Conservation (phyloP, 1,284 basidiomycete genomes). For the Thelephora terrestris region DNA sequence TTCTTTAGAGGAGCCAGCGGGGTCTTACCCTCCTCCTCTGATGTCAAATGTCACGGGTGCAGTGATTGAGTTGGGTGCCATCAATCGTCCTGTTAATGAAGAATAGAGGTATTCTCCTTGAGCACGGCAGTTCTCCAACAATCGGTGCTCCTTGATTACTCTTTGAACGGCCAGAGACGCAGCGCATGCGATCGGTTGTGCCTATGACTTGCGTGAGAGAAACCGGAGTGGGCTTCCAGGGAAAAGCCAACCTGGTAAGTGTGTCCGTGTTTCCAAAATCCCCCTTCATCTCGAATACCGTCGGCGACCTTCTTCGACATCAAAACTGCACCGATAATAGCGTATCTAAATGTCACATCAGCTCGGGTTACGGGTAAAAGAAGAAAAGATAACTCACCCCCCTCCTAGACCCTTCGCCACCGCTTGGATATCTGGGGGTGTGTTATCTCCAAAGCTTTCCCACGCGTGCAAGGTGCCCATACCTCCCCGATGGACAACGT, state of each 20-base stretch:
- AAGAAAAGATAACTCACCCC: constrained; percentile 38
- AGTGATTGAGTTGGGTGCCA: constrained; percentile 41
- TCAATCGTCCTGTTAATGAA: constrained; percentile 46
- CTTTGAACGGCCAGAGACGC: constrained; percentile 73
- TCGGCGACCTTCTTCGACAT: constrained; percentile 63
- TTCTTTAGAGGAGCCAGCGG: neutral
- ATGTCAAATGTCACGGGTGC: constrained; percentile 65
- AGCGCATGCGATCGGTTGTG: constrained; percentile 64
- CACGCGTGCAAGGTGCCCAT: constrained; percentile 82
- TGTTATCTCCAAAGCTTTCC: constrained; percentile 72
- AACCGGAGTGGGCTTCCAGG: constrained; percentile 1
- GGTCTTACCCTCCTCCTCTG: constrained; percentile 44
- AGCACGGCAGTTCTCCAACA: constrained; percentile 53
- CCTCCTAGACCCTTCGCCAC: constrained; percentile 83
- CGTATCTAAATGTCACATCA: constrained; percentile 44
- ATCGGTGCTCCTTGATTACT: constrained; percentile 56
- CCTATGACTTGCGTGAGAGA: constrained; percentile 27
- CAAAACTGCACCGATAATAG: constrained; percentile 72
- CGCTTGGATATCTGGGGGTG: constrained; percentile 72
- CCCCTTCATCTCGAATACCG: constrained; percentile 55
- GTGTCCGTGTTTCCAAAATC: constrained; percentile 75
- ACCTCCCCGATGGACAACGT: constrained; percentile 29
- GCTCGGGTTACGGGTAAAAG: neutral
- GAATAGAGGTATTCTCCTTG: constrained; percentile 54
- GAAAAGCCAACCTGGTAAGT: constrained; percentile 61